Base-by-base conservation (phyloP, 768 basidiomycete species). In the Pholiota microspora region DNA sequence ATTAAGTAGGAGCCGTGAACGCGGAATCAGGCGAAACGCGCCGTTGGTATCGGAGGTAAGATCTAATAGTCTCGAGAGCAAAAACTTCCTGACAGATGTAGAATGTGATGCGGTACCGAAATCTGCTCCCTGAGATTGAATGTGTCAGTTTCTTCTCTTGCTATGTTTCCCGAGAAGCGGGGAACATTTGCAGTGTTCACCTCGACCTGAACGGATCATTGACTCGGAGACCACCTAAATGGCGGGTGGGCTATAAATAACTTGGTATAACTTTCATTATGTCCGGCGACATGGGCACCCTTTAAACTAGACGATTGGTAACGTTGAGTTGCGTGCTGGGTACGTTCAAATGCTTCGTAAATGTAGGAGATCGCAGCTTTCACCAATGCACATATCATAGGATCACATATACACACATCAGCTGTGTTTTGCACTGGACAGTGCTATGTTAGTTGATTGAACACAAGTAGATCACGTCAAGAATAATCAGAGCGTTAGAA, bases 61-160 rank as follows among this genome's bases (percentile, higher is more conserved):
- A 16, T 23, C 40, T 21, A 40, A 6, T 38, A n/a, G n/a, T 38
- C 35, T 7, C 29, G 15, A 36, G 35, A 36, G 35, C 35, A 7
- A 36, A 15, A 7, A 36, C 35, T 15, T 40, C 18, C 18, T 42
- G 40, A 18, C 40, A 42, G 18, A 42, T 42, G 40, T 8, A 23
- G 40, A 36, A 35, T 35, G 23, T 15, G 18, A 8, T 32, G 23
- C 48, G 48, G 48, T 10, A 24, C 48, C 48, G 48, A 32, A 34
- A 0, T 6, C 24, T 21, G 21, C 18, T 42, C 40, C 40, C 16
- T 42, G n/a, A 32, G 18, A 49, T 23, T 35, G 32, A 25, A 49
- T 34, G 32, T 49, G 48, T 36, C 48, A 49, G n/a, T 36, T 49
- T 49, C 36, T 49, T 49, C 34, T 49, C 23, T 34, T 49, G 34